Evolutionary conservation across 2,329 filamentous ascomycete genomes (phyloP).

Genomic region (Penicillium sp.): DNA sequence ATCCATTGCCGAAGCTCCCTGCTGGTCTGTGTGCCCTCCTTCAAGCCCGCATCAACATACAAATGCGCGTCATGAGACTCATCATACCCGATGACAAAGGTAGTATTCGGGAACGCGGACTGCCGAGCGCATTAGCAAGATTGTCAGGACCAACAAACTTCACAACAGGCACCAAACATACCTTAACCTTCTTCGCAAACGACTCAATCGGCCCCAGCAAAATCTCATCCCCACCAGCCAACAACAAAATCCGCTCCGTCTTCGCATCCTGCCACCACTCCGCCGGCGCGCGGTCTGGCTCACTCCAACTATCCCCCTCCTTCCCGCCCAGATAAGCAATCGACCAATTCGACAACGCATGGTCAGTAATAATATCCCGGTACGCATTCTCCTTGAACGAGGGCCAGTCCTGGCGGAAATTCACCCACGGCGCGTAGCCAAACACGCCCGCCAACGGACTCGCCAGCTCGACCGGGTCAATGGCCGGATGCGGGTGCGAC

Average conservation of each 20-base stretch:
- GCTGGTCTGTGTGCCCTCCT: constrained; percentile 30
- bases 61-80: constrained; percentile 36
- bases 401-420: constrained; percentile 47
- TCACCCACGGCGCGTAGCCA: constrained; percentile 59
- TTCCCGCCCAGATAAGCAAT: constrained; percentile 47
- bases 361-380: constrained; percentile 52
- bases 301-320: constrained; percentile 52
- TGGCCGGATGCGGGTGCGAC: constrained; percentile 57
- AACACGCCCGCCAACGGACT: constrained; percentile 49
- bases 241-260: constrained; percentile 53
- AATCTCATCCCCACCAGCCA: constrained; percentile 57
- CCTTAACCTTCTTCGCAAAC: constrained; percentile 38
- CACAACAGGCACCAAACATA: constrained; percentile 12
- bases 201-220: constrained; percentile 44
- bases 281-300: constrained; percentile 50
- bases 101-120: constrained; percentile 33
- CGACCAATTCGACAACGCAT: constrained; percentile 46
- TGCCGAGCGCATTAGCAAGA: constrained; percentile 10
- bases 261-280: constrained; percentile 57
- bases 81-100: constrained; percentile 30
- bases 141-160: neutral
- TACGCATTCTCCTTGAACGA: constrained; percentile 49
- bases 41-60: constrained; percentile 23
- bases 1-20: constrained; percentile 34
- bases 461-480: constrained; percentile 44